phyloP scores from a whole-genome alignment of 2,329 filamentous ascomycete genomes.

The Endocalyx cinctus region DNA sequence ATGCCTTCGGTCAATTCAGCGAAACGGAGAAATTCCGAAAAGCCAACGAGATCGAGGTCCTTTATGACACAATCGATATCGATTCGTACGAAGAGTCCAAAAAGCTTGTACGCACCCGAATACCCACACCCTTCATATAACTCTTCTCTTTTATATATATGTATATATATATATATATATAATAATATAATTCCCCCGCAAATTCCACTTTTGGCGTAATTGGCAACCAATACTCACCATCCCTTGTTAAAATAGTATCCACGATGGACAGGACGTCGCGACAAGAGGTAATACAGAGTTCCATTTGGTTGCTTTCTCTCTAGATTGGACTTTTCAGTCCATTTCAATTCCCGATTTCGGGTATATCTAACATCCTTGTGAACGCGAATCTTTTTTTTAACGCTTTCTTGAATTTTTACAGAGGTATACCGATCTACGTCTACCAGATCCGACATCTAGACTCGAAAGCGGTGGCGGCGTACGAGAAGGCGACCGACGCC shows the following conservation, averaged over 20 bases:
- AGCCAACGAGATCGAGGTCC: constrained; percentile 69
- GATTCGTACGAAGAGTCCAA: constrained; percentile 78
- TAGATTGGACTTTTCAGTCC: no score
- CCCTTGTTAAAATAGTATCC: constrained; percentile 64
- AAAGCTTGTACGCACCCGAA: constrained; percentile 54
- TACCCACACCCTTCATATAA: neutral
- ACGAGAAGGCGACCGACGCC: constrained; percentile 60
- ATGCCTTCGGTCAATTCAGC: constrained; percentile 78
- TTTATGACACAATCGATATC: constrained; percentile 84
- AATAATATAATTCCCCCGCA: no score
- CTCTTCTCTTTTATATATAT: no score
- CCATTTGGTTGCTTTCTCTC: constrained; percentile 13
- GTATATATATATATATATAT: no score
- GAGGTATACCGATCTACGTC: constrained; percentile 88
- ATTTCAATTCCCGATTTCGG: no score
- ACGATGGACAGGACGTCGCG: constrained; percentile 89
- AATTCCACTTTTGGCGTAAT: constrained; percentile 17
- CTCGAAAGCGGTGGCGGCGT: constrained; percentile 72
- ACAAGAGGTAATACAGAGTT: no score
- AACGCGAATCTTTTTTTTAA: no score
- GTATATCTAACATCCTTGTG: no score
- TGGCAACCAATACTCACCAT: constrained; percentile 10
- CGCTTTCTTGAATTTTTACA: no score
- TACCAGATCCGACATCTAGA: constrained; percentile 83
- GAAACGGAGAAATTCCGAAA: constrained; percentile 85